A percentile compares a stretch with the other conserved stretches of the same genome.
Evolutionary conservation across 2,329 filamentous ascomycete genomes (phyloP).

Genomic region (Monosporascus cannonballus): DNA sequence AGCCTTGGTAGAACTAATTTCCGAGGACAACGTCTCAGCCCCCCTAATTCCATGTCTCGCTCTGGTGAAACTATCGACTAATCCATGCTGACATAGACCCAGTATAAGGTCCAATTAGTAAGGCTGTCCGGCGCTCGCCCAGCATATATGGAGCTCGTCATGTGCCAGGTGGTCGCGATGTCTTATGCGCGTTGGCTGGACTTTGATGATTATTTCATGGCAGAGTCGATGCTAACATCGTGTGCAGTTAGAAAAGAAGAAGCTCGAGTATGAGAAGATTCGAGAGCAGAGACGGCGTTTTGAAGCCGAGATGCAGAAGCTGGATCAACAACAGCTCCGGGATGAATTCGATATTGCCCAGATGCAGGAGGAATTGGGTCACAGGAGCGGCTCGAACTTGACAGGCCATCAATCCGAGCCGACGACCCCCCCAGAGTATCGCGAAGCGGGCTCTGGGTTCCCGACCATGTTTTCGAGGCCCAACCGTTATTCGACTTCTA

Average conservation of each 20-base stretch:
- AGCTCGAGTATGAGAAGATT: conserved; percentile 84
- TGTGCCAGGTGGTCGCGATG: conserved; percentile 3
- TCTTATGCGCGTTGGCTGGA: conserved; percentile 1
- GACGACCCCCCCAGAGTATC: conserved; percentile 91
- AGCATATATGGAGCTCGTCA: conserved; percentile 1
- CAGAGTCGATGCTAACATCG: conserved; percentile 29
- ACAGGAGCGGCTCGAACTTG: conserved; percentile 42
- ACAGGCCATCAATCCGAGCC: conserved; percentile 85
- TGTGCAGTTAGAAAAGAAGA: conserved; percentile 83
- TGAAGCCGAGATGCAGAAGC: conserved; percentile 84
- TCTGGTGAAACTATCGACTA: conserved; percentile 22
- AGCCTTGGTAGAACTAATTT: conserved; percentile 12
- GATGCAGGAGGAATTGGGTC: conserved; percentile 72
- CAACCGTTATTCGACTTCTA: conserved; percentile 84
- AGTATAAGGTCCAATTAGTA: conserved; percentile 63
- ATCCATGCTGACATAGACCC: conserved; percentile 19
- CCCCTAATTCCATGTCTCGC: conserved; percentile 21
- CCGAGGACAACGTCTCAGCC: conserved; percentile 22
- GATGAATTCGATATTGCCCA: conserved; percentile 80
- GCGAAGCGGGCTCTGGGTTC: conserved; percentile 65
- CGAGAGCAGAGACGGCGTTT: conserved; percentile 84
- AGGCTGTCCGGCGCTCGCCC: conserved; percentile 27
- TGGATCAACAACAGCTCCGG: conserved; percentile 77
- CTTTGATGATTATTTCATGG: conserved; percentile 1
- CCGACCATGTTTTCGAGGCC: conserved; percentile 75